A percentile compares a stretch with the other conserved stretches of the same genome.
Conservation (phyloP, 108 stramenopile genomes). For the Pseudonitzschia multiseries region DNA sequence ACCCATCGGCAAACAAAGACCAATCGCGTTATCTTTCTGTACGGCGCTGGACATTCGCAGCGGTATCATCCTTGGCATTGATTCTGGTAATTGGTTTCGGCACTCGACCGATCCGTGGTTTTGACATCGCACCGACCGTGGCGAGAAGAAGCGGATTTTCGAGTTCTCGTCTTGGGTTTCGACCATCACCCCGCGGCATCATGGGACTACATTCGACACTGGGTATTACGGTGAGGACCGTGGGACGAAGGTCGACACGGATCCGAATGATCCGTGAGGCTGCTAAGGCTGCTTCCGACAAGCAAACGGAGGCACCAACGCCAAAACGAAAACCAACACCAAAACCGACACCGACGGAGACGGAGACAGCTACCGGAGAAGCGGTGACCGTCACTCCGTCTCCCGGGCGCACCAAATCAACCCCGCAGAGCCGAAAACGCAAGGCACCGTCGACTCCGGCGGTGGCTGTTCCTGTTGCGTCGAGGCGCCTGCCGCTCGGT, state of each 20-base stretch:
- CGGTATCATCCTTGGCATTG: not conserved
- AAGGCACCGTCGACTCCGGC: not conserved
- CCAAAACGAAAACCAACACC: not conserved
- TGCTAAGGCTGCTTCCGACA: not conserved
- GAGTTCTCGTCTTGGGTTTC: too few species aligned
- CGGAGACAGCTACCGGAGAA: not conserved
- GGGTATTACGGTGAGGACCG: not conserved
- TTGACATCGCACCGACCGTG: not conserved
- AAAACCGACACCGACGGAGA: too few species aligned
- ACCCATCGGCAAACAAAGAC: too few species aligned
- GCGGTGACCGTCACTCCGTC: not conserved
- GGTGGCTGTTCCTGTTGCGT: not conserved
- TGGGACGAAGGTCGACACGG: not conserved
- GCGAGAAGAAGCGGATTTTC: too few species aligned
- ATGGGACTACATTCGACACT: not conserved
- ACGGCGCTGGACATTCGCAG: not conserved
- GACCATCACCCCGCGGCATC: not conserved
- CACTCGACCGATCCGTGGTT: not conserved
- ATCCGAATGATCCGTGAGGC: not conserved
- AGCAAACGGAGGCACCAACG: not conserved
- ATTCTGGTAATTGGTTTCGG: not conserved
- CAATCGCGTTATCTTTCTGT: not conserved
- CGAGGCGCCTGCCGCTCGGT: too few species aligned
- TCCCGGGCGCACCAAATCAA: not conserved
- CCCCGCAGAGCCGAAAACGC: not conserved